Evolutionary conservation across 2,329 filamentous ascomycete species (phyloP).

Genomic region (Lecanosticta acicola): DNA sequence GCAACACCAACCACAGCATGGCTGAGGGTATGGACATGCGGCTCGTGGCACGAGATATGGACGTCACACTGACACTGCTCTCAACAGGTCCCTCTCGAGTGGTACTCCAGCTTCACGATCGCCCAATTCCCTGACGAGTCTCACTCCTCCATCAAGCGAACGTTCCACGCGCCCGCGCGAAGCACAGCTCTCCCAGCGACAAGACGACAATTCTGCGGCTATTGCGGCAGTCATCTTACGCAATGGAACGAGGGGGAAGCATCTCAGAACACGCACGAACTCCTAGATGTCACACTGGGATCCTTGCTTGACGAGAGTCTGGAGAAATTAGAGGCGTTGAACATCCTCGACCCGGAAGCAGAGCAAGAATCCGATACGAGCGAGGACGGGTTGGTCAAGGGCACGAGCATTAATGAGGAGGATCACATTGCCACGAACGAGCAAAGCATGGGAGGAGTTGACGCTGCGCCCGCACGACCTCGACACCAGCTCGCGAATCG

Average conservation of each 20-base stretch:
- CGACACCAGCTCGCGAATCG: constrained; percentile 28
- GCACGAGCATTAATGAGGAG: constrained; percentile 11
- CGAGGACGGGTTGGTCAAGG: constrained; percentile 5
- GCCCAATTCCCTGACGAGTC: constrained; percentile 73
- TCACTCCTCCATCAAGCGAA: constrained; percentile 41
- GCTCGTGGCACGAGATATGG: background rate
- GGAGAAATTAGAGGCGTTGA: constrained; percentile 65
- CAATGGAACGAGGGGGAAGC: constrained; percentile 67
- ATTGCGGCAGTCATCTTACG: constrained; percentile 78
- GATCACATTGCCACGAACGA: constrained; percentile 12
- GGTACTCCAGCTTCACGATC: constrained; percentile 71
- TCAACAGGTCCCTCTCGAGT: constrained; percentile 54
- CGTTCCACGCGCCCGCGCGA: constrained; percentile 43
- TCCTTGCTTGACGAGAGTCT: constrained; percentile 68
- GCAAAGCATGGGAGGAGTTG: background rate
- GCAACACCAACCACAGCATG: constrained; percentile 72
- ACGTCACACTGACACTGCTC: background rate
- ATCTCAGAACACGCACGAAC: constrained; percentile 60
- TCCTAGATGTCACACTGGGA: constrained; percentile 75
- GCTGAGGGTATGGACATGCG: constrained; percentile 56
- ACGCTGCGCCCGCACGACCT: constrained; percentile 6
- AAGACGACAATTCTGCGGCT: constrained; percentile 81
- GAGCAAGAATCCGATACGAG: constrained; percentile 21
- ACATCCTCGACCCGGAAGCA: constrained; percentile 42
- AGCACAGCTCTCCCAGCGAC: constrained; percentile 51